phyloP scores from a whole-genome alignment of 2,329 filamentous ascomycete genomes.

The Xylariaceae sp. region DNA sequence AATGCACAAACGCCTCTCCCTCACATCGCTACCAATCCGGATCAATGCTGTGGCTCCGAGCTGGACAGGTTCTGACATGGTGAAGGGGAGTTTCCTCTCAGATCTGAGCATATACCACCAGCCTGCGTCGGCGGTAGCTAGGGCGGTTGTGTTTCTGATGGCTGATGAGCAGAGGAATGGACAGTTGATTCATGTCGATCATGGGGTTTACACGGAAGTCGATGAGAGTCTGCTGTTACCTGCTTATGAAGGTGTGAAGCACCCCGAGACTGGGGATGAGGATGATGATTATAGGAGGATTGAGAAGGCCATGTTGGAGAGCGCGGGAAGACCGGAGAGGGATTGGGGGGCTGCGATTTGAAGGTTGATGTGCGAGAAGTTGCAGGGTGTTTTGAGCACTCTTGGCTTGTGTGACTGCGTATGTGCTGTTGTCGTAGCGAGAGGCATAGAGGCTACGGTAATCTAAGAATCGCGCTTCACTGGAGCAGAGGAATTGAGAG shows the following conservation, averaged over 20 bases:
- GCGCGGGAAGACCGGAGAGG: no score
- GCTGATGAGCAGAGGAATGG: conserved; percentile 44
- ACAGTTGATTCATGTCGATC: conserved; percentile 48
- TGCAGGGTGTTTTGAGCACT: no score
- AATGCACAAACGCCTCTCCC: conserved; percentile 36
- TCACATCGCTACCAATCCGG: conserved; percentile 42
- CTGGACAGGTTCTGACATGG: conserved; percentile 46
- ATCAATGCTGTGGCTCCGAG: conserved; percentile 53
- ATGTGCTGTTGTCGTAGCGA: no score
- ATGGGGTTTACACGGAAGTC: conserved; percentile 49
- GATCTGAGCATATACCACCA: conserved; percentile 40
- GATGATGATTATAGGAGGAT: conserved; percentile 20
- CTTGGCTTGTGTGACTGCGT: no score
- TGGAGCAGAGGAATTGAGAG: no score
- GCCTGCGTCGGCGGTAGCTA: conserved; percentile 43
- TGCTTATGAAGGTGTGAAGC: conserved; percentile 30
- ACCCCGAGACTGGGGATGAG: conserved; percentile 31
- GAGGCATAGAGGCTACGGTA: no score
- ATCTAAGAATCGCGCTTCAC: no score
- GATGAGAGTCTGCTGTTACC: conserved; percentile 43
- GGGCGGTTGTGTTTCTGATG: conserved; percentile 46
- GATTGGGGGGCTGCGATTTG: no score
- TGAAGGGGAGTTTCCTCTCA: conserved; percentile 31
- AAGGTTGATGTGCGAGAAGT: no score
- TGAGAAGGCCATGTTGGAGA: no score